A percentile compares a stretch with the other conserved stretches of the same genome.
phyloP scores from a whole-genome alignment of 352 stramenopile species.

The Plasmopara viticola region DNA sequence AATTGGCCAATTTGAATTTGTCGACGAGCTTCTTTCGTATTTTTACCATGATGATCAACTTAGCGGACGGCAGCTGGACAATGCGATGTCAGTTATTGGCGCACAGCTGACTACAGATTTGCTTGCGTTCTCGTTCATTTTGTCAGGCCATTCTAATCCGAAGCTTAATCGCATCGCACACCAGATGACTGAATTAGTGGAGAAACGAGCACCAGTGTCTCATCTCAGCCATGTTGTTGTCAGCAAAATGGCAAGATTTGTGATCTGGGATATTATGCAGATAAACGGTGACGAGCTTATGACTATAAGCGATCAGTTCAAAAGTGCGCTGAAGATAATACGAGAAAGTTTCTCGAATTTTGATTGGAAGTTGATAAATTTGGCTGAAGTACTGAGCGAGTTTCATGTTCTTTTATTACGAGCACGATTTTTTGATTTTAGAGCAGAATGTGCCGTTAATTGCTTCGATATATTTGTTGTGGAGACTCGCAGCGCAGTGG shows the following conservation, averaged over 20 bases:
- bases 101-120: slow-evolving; percentile 66
- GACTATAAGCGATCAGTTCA: slow-evolving; percentile 32
- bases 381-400: slow-evolving; percentile 49
- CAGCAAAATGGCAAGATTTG: slow-evolving; percentile 64
- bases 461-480: slow-evolving; percentile 62
- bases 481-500: slow-evolving; percentile 37
- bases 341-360: slow-evolving; percentile 65
- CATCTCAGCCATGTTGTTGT: slow-evolving; percentile 50
- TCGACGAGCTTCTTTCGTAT: slow-evolving; percentile 26
- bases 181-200: slow-evolving; percentile 41
- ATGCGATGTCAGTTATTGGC: slow-evolving; percentile 18
- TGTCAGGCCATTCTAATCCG: slow-evolving; percentile 20
- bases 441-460: slow-evolving; percentile 47
- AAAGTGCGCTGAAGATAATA: slow-evolving; percentile 45
- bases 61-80: slow-evolving; percentile 1
- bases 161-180: slow-evolving; percentile 31
- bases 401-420: slow-evolving; percentile 57
- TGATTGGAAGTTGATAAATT: slow-evolving; percentile 54
- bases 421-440: slow-evolving; percentile 30
- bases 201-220: slow-evolving; percentile 37
- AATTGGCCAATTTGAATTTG: slow-evolving; percentile 26
- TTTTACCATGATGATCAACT: slow-evolving; percentile 10
- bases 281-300: slow-evolving; percentile 17
- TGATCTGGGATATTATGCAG: slow-evolving; percentile 44
- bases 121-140: slow-evolving; percentile 66